Percentiles rank a stretch among this genome's conserved stretches.
Conservation (phyloP, 176 grass and related monocot genomes). For the Zoysia pacifica region DNA sequence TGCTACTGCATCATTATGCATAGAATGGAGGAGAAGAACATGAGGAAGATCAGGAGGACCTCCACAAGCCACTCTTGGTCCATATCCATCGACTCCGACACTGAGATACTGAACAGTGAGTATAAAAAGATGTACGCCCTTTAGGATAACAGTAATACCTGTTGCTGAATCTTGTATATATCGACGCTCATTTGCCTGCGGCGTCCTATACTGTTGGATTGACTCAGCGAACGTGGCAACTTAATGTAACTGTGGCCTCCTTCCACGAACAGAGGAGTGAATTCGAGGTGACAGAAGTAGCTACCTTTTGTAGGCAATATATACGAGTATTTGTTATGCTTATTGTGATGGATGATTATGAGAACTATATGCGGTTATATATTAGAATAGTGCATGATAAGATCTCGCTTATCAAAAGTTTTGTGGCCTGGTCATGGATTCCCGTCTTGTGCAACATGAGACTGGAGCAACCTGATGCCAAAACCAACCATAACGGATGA, state of each 20-base stretch:
- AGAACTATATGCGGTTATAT: constrained; percentile 21
- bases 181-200: constrained; percentile 38
- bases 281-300: constrained; percentile 22
- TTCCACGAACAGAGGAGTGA: constrained; percentile 1
- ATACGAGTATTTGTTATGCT: constrained; percentile 36
- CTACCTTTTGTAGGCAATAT: constrained; percentile 46
- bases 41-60: constrained; percentile 74
- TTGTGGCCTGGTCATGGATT: background rate
- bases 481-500: background rate
- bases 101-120: constrained; percentile 73
- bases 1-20: constrained; percentile 82
- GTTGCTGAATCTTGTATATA: constrained; percentile 47
- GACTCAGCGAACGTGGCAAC: constrained; percentile 16
- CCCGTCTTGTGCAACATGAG: constrained; percentile 17
- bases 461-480: constrained; percentile 18
- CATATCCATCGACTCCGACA: constrained; percentile 65
- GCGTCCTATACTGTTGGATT: constrained; percentile 18
- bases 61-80: constrained; percentile 72
- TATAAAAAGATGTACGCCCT: constrained; percentile 90
- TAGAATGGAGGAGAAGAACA: constrained; percentile 83
- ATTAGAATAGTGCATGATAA: constrained; percentile 38
- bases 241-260: constrained; percentile 38
- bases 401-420: constrained; percentile 26
- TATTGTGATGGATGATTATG: constrained; percentile 40
- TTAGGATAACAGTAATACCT: constrained; percentile 35